Percentiles rank a stretch among this genome's conserved stretches.
These are phyloP conservation scores for Apiotrichum laibachii DNA, from an alignment of 1,284 basidiomycete species.

Conservation along the genomic window DNA sequence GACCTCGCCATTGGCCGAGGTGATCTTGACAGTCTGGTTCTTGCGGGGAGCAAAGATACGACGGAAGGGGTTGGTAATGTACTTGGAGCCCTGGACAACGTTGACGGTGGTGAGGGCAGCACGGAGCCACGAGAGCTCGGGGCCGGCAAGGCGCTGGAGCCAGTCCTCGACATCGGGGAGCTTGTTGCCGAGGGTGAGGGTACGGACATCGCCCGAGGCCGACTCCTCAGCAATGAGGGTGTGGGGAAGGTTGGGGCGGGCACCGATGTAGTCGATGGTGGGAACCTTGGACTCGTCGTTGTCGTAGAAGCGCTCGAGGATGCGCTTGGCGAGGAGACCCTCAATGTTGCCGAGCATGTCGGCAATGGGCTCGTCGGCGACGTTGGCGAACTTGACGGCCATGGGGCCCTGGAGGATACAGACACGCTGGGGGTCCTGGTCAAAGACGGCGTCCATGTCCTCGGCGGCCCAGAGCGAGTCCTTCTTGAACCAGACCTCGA, in stretches of 20 bases:
- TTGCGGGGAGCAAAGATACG: constrained; percentile 79
- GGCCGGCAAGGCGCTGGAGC: constrained; percentile 81
- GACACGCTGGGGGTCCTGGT: constrained; percentile 95
- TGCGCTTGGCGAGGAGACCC: constrained; percentile 68
- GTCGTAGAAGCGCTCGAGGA: constrained; percentile 77
- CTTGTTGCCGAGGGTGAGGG: constrained; percentile 59
- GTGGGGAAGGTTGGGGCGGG: constrained; percentile 53
- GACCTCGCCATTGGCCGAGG: constrained; percentile 48
- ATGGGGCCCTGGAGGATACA: constrained; percentile 97
- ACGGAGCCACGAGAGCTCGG: constrained; percentile 77
- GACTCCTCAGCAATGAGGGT: constrained; percentile 55
- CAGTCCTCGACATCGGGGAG: constrained; percentile 68
- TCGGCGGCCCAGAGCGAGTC: constrained; percentile 98
- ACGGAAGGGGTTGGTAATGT: constrained; percentile 85
- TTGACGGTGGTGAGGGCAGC: constrained; percentile 79
- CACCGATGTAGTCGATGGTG: constrained; percentile 78
- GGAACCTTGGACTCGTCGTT: constrained; percentile 79
- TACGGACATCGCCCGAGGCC: constrained; percentile 56
- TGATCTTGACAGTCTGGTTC: constrained; percentile 72
- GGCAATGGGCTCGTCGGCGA: constrained; percentile 90
- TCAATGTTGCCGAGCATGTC: constrained; percentile 89
- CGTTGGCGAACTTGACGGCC: constrained; percentile 79
- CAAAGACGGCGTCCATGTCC: constrained; percentile 97
- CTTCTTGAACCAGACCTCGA: constrained; percentile 99
- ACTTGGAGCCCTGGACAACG: constrained; percentile 77